These are phyloP conservation scores for Alternaria alternata DNA, from an alignment of 2,329 filamentous ascomycete species.

Conservation along the genomic window DNA sequence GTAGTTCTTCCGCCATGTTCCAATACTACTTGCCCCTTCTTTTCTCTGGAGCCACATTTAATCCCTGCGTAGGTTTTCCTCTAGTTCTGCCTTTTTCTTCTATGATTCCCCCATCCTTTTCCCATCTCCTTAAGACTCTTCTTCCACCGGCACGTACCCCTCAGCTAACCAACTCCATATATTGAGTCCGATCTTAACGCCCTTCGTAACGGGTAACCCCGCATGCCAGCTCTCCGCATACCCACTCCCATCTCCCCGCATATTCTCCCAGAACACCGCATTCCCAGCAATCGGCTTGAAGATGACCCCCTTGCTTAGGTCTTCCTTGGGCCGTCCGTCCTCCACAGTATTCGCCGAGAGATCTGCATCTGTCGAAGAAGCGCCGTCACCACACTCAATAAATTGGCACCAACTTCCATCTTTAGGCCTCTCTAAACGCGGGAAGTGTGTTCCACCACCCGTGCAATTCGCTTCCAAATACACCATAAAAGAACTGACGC, in stretches of 20 bases:
- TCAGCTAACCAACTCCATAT: slow-evolving; percentile 70
- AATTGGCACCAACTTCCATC: slow-evolving; percentile 64
- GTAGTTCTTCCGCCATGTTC: background rate
- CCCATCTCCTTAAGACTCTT: background rate
- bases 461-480: slow-evolving; percentile 61
- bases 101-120: background rate
- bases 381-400: slow-evolving; percentile 59
- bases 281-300: slow-evolving; percentile 67
- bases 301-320: slow-evolving; percentile 57
- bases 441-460: slow-evolving; percentile 70
- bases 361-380: background rate
- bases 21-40: too few relatives aligned
- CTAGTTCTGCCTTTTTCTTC: background rate
- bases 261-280: slow-evolving; percentile 70
- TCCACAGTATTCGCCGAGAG: background rate
- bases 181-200: slow-evolving; percentile 68
- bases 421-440: slow-evolving; percentile 56
- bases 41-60: background rate
- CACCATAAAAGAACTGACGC: slow-evolving; percentile 69
- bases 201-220: slow-evolving; percentile 64
- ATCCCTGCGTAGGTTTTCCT: background rate
- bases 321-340: slow-evolving; percentile 2
- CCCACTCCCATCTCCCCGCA: slow-evolving; percentile 63
- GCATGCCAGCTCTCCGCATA: slow-evolving; percentile 69
- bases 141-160: slow-evolving; percentile 30